These are phyloP conservation scores for Irpex rosettiformis DNA, from an alignment of 1,284 basidiomycete genomes.

Conservation along the genomic window DNA sequence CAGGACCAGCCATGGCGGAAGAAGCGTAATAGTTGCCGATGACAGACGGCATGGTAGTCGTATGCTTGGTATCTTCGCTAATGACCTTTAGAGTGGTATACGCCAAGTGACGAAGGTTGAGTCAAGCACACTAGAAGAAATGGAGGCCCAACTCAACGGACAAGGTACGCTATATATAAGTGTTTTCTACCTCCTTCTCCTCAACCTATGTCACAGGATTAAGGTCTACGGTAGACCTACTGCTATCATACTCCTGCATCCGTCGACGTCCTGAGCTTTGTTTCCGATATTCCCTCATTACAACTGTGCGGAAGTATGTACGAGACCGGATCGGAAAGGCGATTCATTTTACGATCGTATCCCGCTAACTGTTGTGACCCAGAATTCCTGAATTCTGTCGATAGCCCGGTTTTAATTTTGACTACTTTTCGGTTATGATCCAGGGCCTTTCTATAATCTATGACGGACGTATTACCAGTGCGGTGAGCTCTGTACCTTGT, in stretches of 20 bases:
- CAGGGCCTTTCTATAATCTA: too few species aligned
- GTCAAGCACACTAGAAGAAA: background rate
- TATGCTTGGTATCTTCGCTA: background rate
- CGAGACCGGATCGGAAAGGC: background rate
- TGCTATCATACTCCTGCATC: too few species aligned
- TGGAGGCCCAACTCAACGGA: background rate
- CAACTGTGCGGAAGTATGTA: background rate
- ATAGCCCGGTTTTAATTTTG: background rate
- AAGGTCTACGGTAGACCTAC: too few species aligned
- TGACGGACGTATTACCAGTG: too few species aligned
- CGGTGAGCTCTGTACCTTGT: too few species aligned
- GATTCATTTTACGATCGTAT: background rate
- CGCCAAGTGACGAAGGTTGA: background rate
- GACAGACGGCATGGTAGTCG: slow-evolving; percentile 2
- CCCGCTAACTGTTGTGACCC: too few species aligned
- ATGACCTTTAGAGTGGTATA: background rate
- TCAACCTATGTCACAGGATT: too few species aligned
- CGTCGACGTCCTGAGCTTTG: too few species aligned
- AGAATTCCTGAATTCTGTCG: too few species aligned
- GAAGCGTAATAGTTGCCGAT: background rate
- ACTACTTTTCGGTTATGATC: background rate
- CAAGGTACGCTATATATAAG: background rate
- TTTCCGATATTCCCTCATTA: background rate
- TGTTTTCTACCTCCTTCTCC: too few species aligned
- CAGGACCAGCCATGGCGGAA: slow-evolving; percentile 8